Base-by-base conservation (phyloP, 306 rosid genomes). In the Prunus mume region DNA sequence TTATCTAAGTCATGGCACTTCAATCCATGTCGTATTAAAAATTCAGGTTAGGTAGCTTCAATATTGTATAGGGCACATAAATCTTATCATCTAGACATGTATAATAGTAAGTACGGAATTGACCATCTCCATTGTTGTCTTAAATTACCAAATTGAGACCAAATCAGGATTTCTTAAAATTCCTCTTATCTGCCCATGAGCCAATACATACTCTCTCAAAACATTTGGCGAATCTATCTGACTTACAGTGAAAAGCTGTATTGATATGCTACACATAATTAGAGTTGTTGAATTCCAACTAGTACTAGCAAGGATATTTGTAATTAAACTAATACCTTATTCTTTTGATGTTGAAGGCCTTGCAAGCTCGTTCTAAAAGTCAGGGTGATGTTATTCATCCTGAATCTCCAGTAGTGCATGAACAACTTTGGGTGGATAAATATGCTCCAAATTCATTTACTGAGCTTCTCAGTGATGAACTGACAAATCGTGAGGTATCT, bases 381-480 rank as follows among this genome's bases (percentile, higher is more conserved):
- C 93, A 84, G 82, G 73, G 77, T 84, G 89, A 81, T 69, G 55
- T 24, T 6, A 84, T 86, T 65, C 86, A 77, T 82, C 83, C 90
- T 68, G 91, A 86, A 88, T 81, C 79, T 61, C 83, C 76, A 79
- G 73, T 62, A 54, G 71, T 85, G 76, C 90, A 78, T 32, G 97
- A 88, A 82, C 76, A 81, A 79, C 97, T 95, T 74, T 92, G 98
- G 98, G 97, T 95, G n/a, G 98, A 95, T 78, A 89, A 95, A 82
- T 95, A 95, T 79, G 88, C 97, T 49, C 98, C 97, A 5, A 86
- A 78, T 61, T 92, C 97, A 18, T 95, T 95, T 77, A 86, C 91
- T 15, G 98, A 92, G 86, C 98, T 95, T 84, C 97, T 95, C 43
- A 95, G 98, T 62, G 96, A 95, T 68, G 98, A 95, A 80, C 98